Conservation (phyloP, 2,329 filamentous ascomycete genomes). For the Phialemoniopsis sp. region DNA sequence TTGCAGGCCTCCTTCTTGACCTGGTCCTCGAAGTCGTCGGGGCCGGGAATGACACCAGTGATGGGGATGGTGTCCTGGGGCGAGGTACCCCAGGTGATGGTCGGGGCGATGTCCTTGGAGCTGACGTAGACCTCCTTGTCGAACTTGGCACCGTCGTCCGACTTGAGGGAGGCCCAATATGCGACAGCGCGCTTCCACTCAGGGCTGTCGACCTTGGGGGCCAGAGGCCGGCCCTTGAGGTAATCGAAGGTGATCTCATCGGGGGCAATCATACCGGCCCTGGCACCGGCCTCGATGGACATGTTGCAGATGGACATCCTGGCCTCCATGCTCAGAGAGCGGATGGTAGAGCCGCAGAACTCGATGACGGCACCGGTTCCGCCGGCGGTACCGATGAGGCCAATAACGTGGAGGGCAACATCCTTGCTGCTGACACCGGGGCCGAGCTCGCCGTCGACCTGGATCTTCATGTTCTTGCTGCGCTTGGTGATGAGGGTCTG, state of each 20-base stretch:
- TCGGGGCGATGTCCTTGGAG: conserved; percentile 88
- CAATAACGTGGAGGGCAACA: conserved; percentile 88
- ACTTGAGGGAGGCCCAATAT: conserved; percentile 85
- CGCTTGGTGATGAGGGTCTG: conserved; percentile 92
- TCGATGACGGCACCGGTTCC: conserved; percentile 94
- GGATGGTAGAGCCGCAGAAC: conserved; percentile 93
- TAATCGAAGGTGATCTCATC: conserved; percentile 95
- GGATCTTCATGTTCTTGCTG: conserved; percentile 98
- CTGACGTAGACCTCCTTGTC: conserved; percentile 88
- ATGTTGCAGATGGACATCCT: conserved; percentile 99
- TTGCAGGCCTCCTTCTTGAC: conserved; percentile 76
- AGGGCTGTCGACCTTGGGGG: conserved; percentile 75
- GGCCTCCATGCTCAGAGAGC: conserved; percentile 87
- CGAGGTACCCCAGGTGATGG: conserved; percentile 94
- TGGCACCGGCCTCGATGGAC: conserved; percentile 93
- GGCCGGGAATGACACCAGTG: conserved; percentile 83
- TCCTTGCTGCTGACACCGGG: conserved; percentile 96
- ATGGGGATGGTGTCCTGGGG: conserved; percentile 97
- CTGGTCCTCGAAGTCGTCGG: conserved; percentile 78
- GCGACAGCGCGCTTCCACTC: conserved; percentile 86
- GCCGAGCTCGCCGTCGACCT: conserved; percentile 85
- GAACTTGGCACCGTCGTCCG: conserved; percentile 84
- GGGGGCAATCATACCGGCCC: conserved; percentile 94
- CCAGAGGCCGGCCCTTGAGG: conserved; percentile 84
- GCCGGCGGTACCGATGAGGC: conserved; percentile 89